These are phyloP conservation scores for Fusarium begoniae DNA, from an alignment of 2,329 filamentous ascomycete genomes.

Conservation along the genomic window DNA sequence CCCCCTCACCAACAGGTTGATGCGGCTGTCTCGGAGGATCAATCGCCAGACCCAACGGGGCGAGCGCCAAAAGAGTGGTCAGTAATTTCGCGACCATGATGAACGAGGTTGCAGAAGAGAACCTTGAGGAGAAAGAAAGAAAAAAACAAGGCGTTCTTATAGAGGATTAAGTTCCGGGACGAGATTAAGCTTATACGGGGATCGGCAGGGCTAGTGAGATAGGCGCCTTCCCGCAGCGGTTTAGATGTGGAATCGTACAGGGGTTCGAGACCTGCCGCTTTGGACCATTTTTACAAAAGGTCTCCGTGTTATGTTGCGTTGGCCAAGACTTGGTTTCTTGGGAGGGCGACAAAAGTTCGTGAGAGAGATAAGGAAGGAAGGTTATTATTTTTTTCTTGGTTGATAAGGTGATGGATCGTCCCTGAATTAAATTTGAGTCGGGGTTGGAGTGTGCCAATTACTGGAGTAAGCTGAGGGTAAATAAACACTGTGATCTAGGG, in stretches of 20 bases:
- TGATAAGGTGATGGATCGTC: background rate
- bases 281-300: conserved; percentile 20
- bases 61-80: conserved; percentile 33
- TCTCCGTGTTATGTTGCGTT: conserved; percentile 30
- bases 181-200: conserved; percentile 30
- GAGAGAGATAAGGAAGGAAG: background rate
- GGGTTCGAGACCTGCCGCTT: conserved; percentile 30
- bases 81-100: conserved; percentile 21
- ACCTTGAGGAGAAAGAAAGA: background rate
- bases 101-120: background rate
- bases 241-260: conserved; percentile 14
- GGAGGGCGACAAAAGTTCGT: conserved; percentile 28
- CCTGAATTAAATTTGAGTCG: rapidly evolving
- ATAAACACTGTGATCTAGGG: too few relatives aligned
- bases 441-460: rapidly evolving
- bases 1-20: conserved; percentile 64
- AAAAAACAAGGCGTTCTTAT: background rate
- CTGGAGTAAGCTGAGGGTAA: rapidly evolving
- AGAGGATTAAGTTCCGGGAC: background rate
- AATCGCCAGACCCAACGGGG: conserved; percentile 46
- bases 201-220: conserved; percentile 3
- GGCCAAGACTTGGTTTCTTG: conserved; percentile 25
- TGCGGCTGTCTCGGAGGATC: conserved; percentile 63
- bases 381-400: background rate
- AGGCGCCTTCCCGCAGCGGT: conserved; percentile 30